Percentiles rank a stretch among this genome's conserved stretches.
Evolutionary conservation across 805 yeast genomes (phyloP).

Genomic region (Cyberlindnera meyerae): DNA sequence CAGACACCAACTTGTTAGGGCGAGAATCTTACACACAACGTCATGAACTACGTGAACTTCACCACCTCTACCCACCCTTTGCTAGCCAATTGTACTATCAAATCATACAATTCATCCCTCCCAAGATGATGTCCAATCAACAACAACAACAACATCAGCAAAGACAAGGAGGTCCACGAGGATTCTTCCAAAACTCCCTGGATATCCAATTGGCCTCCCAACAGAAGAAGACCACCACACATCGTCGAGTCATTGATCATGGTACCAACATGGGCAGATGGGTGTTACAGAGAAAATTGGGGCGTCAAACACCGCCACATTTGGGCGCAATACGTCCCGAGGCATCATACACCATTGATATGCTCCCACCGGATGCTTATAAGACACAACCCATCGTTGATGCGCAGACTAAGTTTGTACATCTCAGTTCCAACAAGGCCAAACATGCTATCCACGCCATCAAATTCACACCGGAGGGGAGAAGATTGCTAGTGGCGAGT

Average conservation of each 20-base stretch:
- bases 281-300: slow-evolving; percentile 43
- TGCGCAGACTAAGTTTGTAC: slow-evolving; percentile 77
- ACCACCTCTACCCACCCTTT: no score
- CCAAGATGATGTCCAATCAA: no score
- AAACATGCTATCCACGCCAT: slow-evolving; percentile 85
- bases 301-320: slow-evolving; percentile 41
- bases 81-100: no score
- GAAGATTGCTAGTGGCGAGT: slow-evolving; percentile 83
- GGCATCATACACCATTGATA: slow-evolving; percentile 55
- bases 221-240: slow-evolving; percentile 43
- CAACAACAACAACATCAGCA: background rate
- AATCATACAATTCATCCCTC: no score
- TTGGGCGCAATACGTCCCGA: slow-evolving; percentile 53
- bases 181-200: slow-evolving; percentile 21
- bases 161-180: background rate
- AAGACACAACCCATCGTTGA: slow-evolving; percentile 50
- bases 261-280: slow-evolving; percentile 71
- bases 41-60: no score
- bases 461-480: slow-evolving; percentile 96
- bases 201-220: slow-evolving; percentile 32
- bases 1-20: no score
- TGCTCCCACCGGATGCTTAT: slow-evolving; percentile 65
- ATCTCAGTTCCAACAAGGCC: slow-evolving; percentile 84
- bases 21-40: background rate
- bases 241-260: slow-evolving; percentile 72